Base-by-base conservation (phyloP, 2,329 filamentous ascomycete genomes). In the Hypoxylon rubiginosum region DNA sequence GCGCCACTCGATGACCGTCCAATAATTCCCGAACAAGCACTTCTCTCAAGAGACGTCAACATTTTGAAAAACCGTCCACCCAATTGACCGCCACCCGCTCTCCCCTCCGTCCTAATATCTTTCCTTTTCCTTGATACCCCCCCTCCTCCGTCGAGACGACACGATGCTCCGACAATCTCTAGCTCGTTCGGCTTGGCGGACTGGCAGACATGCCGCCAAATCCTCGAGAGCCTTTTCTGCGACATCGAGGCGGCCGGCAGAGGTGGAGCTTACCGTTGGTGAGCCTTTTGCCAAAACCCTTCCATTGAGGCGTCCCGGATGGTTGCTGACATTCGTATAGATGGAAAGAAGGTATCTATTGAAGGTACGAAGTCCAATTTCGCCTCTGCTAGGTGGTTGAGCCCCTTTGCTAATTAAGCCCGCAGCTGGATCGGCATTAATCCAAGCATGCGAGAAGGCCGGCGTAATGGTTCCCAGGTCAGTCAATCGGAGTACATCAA, bases 391-490 rank as follows among this genome's bases (percentile, higher is more conserved):
- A 34, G 11, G 39, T 50, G 17, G 30, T 56, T 51, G 50, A 19
- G 43, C 36, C 19, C 34, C 52, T 53, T 61, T 73, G 67, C 79
- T 85, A 76, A 85, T 79, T 65, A 59, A 69, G 65, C 75, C 73
- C 76, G 80, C 80, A 97, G 95, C 95, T 82, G 95, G 95, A 73
- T 96, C 96, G 75, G 95, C 96, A 78, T 88, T 99, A 76, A 99
- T 99, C 80, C 96, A 99, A 85, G 96, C 96, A 79, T 99, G 96
- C 85, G 96, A 99, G 84, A 97, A 99, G 85, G 96, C 95, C 71
- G 96, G 96, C 78, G 88, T 86, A 72, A 96, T 92, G 68, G 87
- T 98, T 77, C 95, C 95, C 74, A 94, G 91, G 91, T 92, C 82
- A 75, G 85, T 77, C 7, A 26, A 49, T 15, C 26, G 46, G 24